These are phyloP conservation scores for Penicillium goetzii DNA, from an alignment of 495 filamentous ascomycete species.

Conservation along the genomic window DNA sequence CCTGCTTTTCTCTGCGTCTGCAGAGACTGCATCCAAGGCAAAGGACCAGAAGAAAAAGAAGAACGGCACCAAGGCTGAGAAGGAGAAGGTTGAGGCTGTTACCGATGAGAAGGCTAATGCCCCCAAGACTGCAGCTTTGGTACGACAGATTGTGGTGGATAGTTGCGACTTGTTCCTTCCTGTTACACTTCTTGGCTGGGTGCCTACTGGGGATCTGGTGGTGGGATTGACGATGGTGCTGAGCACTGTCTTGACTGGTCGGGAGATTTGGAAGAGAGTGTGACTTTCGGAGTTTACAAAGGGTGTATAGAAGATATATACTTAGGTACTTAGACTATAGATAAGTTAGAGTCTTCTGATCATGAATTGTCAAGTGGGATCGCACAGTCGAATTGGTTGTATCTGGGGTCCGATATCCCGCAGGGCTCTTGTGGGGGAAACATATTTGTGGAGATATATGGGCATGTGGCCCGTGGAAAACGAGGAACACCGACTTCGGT, in stretches of 20 bases:
- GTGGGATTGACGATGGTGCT: constrained; percentile 57
- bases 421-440: no score
- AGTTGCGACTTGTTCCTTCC: constrained; percentile 61
- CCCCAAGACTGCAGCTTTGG: constrained; percentile 17
- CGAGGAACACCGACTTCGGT: no score
- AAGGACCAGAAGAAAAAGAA: constrained; percentile 12
- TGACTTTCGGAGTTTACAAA: neutral
- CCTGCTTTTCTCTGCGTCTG: constrained; percentile 23
- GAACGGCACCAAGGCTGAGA: constrained; percentile 17
- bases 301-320: neutral
- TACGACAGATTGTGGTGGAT: constrained; percentile 53
- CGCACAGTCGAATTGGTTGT: no score
- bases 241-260: constrained; percentile 59
- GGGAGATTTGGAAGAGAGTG: constrained; percentile 57
- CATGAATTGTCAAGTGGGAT: no score
- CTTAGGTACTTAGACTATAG: neutral
- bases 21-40: neutral
- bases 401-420: no score
- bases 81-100: constrained; percentile 7
- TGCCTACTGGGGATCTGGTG: constrained; percentile 44
- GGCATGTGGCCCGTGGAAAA: no score
- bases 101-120: neutral
- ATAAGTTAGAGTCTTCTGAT: neutral
- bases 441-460: no score
- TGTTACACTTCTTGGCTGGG: constrained; percentile 58